These are phyloP conservation scores for Colletotrichum brevisporum DNA, from an alignment of 2,329 filamentous ascomycete genomes.

Conservation along the genomic window DNA sequence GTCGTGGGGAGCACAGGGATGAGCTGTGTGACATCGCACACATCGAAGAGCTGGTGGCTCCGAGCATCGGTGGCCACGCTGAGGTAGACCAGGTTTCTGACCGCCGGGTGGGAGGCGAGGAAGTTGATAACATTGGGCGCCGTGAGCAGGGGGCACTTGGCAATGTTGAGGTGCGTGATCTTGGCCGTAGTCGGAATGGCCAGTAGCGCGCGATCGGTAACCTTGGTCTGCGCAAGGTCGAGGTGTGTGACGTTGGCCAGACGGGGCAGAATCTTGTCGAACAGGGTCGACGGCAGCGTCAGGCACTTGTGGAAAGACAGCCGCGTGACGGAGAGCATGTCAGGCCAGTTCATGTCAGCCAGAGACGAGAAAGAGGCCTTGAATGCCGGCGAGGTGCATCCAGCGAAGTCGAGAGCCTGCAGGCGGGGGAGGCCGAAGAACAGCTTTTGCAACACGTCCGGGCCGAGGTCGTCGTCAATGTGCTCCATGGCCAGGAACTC, in stretches of 20 bases:
- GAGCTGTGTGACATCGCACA: conserved; percentile 74
- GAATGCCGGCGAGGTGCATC: conserved; percentile 78
- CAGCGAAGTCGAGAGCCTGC: conserved; percentile 82
- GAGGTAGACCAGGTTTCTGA: conserved; percentile 76
- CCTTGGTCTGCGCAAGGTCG: conserved; percentile 83
- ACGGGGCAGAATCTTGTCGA: conserved; percentile 80
- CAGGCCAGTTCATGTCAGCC: conserved; percentile 65
- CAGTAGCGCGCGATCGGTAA: conserved; percentile 79
- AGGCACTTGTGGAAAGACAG: conserved; percentile 85
- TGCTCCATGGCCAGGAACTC: conserved; percentile 88
- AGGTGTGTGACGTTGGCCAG: conserved; percentile 80
- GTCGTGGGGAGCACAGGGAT: conserved; percentile 76
- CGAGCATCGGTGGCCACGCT: conserved; percentile 81
- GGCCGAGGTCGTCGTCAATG: conserved; percentile 80
- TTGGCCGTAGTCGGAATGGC: conserved; percentile 79
- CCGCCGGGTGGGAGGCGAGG: conserved; percentile 78
- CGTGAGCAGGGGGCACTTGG: conserved; percentile 80
- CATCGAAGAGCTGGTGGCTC: conserved; percentile 79
- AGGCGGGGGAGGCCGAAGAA: conserved; percentile 76
- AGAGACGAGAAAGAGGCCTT: conserved; percentile 74
- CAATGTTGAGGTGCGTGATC: conserved; percentile 83
- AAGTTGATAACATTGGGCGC: conserved; percentile 79
- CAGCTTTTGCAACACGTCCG: conserved; percentile 78
- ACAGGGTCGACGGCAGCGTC: conserved; percentile 75
- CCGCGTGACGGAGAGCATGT: conserved; percentile 72